Evolutionary conservation across 2,329 filamentous ascomycete species (phyloP), one percentile per base, ranked within the genome.

Genomic region (Trichoderma sp.): DNA sequence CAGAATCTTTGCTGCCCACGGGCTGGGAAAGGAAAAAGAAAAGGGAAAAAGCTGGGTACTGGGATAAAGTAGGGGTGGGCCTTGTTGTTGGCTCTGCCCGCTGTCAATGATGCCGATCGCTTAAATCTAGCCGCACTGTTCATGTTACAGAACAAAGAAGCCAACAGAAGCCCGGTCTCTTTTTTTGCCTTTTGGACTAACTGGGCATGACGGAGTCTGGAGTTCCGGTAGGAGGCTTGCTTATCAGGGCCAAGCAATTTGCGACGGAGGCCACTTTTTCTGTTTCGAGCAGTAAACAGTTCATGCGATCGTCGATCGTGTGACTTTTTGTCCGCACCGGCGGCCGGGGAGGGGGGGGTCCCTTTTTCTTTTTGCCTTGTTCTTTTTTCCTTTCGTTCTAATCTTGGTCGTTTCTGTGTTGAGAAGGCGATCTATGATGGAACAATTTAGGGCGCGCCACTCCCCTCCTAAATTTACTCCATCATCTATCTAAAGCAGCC

Each of bases 261-360:
- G 66, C 66, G 66, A 61, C 66, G 66, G 66, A 36, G 28, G 66
- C 66, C 66, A 69, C 66, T 61, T 69, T 61, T 69, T 69, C 66
- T 70, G 68, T 60, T 70, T 70, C 32, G 68, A 39, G 30, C 43
- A 63, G 60, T 51, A 69, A 69, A 69, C 66, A 34, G 66, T 69
- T 69, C 66, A 69, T 69, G 60, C 68, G 68, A 70, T 70, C 68
- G 68, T 63, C 68, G 68, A 70, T 70, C 68, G 68, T 70, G 68
- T 64, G 60, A 70, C 68, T 69, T 47, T 62, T 15, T 30, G 39
- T 57, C 68, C 68, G 30, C 68, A 18, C 47, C 11, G 43, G 8
- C 56, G 53, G 36, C 36, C 34, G 53, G 57, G 53, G 34, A 14
- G 21, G 67, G 39, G 56, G n/a, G 66, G 39, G 30, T 26, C 34